Base-by-base conservation (phyloP, 2,329 filamentous ascomycete species). In the Pezicula carpinea region DNA sequence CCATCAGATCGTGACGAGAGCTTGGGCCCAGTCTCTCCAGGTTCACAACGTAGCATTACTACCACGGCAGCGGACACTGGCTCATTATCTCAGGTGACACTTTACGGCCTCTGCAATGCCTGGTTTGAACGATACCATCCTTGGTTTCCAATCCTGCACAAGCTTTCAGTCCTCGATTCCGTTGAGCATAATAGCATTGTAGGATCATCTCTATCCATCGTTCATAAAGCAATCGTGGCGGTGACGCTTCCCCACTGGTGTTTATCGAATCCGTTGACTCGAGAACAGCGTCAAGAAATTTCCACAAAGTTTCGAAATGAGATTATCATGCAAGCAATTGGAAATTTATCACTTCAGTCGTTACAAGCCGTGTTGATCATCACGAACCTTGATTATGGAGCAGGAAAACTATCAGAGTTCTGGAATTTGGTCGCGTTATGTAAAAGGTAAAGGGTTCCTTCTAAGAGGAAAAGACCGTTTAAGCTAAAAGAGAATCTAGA, bases 61-160 rank as follows among this genome's bases (percentile, higher is more conserved):
- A 29, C n/a, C n/a, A 18, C 42, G 22, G 39, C 39, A 44, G 40
- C 35, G 26, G 51, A 49, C 13, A 22, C 46, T 29, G 39, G 39
- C 4, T 48, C 41, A 40, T 39, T 49, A 36, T 32, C 44, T 55
- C n/a, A 47, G 46, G 11, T 47, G 56, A 45, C 53, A 5, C 11
- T 54, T 13, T 29, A 29, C 19, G 45, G 51, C 8, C 49, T 66
- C 6, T 65, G 60, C 38, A 50, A 58, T 8, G 49, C 59, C 3
- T 68, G 62, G 64, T 68, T 68, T 49, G 59, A 63, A 33, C 58
- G 61, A 36, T 66, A 65, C 44, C 65, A 68, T 50, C 52, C 58
- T 5, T 68, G 66, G 65, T 61, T 64, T 41, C 65, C 65, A 2
- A 64, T 68, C 32, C 53, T 68, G 19, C 50, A 52, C 44, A 47